Evolutionary conservation across 2,329 filamentous ascomycete species (phyloP).

Genomic region (Fusarium sarcochroum): DNA sequence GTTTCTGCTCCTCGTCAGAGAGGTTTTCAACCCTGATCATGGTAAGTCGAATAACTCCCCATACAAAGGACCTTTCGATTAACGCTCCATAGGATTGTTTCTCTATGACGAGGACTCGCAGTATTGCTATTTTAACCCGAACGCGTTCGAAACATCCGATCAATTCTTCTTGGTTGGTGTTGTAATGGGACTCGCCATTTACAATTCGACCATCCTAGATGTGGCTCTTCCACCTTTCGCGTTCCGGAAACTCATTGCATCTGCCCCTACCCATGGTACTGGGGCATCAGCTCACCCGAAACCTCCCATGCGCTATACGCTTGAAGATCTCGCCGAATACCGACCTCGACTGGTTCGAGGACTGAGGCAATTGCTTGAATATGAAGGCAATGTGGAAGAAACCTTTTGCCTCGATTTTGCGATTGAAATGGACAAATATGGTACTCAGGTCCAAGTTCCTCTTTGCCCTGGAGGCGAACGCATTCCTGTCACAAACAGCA

Average conservation of each 20-base stretch:
- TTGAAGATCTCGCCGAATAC: constrained; percentile 88
- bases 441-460: constrained; percentile 74
- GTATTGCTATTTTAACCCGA: constrained; percentile 94
- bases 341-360: constrained; percentile 82
- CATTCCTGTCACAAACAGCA: constrained; percentile 84
- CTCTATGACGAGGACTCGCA: constrained; percentile 91
- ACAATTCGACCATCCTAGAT: constrained; percentile 94
- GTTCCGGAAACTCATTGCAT: constrained; percentile 87
- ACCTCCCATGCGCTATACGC: constrained; percentile 77
- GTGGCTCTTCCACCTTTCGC: constrained; percentile 89
- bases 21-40: constrained; percentile 92
- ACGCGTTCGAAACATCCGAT: constrained; percentile 90
- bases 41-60: constrained; percentile 66
- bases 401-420: constrained; percentile 88
- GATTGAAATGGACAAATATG: constrained; percentile 82
- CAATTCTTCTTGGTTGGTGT: constrained; percentile 93
- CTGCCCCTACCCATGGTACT: constrained; percentile 74
- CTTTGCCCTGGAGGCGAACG: constrained; percentile 82
- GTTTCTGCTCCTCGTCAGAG: constrained; percentile 89
- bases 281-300: constrained; percentile 70
- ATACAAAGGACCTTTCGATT: constrained; percentile 21
- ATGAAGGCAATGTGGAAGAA: constrained; percentile 84
- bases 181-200: constrained; percentile 89
- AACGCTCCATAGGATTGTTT: constrained; percentile 78
- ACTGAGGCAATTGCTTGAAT: constrained; percentile 82